These are phyloP conservation scores for Colletotrichum euphorbiae DNA, from an alignment of 2,329 filamentous ascomycete genomes.

Conservation along the genomic window DNA sequence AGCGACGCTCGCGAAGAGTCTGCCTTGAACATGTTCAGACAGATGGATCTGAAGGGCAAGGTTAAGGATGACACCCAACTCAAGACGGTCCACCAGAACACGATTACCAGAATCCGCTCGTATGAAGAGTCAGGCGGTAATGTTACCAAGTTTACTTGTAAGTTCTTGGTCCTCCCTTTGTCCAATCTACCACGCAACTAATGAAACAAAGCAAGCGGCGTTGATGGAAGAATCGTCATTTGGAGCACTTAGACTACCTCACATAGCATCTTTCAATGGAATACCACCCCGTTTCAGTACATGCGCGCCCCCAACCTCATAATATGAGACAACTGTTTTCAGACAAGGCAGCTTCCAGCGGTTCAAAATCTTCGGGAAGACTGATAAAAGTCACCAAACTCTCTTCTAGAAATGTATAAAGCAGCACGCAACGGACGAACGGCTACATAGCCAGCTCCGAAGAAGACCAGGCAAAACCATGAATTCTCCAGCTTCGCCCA, in stretches of 20 bases:
- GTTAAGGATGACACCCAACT: slow-evolving; percentile 91
- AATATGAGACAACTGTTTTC: not conserved
- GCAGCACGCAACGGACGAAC: not conserved
- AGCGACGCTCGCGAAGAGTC: slow-evolving; percentile 83
- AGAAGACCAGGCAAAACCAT: not conserved
- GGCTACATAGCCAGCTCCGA: not conserved
- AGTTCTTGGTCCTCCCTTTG: slow-evolving; percentile 53
- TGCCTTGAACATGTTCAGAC: slow-evolving; percentile 96
- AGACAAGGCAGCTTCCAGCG: not conserved
- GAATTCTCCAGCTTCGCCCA: slow-evolving; percentile 16
- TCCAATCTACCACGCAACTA: slow-evolving; percentile 29
- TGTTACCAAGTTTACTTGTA: slow-evolving; percentile 88
- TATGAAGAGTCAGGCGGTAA: slow-evolving; percentile 75
- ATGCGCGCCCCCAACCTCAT: not conserved
- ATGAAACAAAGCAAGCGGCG: slow-evolving; percentile 74
- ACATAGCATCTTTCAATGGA: slow-evolving; percentile 32
- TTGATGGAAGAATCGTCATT: slow-evolving; percentile 85
- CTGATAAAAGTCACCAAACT: not conserved
- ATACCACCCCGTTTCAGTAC: slow-evolving; percentile 26
- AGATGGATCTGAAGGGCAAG: slow-evolving; percentile 99
- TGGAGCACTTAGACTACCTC: slow-evolving; percentile 70
- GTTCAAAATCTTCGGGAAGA: not conserved
- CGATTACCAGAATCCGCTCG: slow-evolving; percentile 84
- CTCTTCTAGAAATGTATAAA: not conserved
- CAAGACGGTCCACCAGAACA: slow-evolving; percentile 97